Conservation (phyloP, 352 stramenopile genomes). For the Pythium brachiatum region DNA sequence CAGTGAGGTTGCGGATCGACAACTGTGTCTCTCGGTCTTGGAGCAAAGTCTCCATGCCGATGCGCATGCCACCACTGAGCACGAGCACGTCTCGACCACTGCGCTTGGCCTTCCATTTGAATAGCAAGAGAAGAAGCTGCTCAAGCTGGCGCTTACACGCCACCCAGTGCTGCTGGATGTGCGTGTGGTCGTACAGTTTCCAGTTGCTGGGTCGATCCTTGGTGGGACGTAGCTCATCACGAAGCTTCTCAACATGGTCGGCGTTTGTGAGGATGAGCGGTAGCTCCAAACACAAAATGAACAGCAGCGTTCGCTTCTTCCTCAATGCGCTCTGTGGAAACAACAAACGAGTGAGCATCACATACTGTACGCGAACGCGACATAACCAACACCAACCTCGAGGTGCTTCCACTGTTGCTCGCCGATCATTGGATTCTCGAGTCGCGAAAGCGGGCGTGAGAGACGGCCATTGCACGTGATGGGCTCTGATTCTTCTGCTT, state of each 20-base stretch:
- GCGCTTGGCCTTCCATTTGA: constrained; percentile 74
- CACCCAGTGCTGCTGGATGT: constrained; percentile 63
- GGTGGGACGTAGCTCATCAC: constrained; percentile 29
- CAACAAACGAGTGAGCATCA: not conserved
- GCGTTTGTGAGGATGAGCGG: constrained; percentile 60
- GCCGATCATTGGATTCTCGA: constrained; percentile 59
- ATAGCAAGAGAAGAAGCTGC: constrained; percentile 64
- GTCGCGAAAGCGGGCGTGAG: constrained; percentile 34
- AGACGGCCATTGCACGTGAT: constrained; percentile 74
- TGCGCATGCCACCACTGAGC: constrained; percentile 61
- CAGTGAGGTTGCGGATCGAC: constrained; percentile 54
- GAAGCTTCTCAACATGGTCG: constrained; percentile 40
- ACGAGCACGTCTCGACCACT: constrained; percentile 64
- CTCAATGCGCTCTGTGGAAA: constrained; percentile 41
- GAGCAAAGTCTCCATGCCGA: constrained; percentile 64
- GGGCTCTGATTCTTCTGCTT: constrained; percentile 24
- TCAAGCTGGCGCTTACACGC: constrained; percentile 64
- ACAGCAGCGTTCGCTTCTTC: constrained; percentile 58
- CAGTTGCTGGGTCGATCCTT: constrained; percentile 11
- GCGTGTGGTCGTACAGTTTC: constrained; percentile 57
- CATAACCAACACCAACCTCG: constrained; percentile 32
- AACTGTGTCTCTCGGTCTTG: constrained; percentile 45
- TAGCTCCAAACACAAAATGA: constrained; percentile 68
- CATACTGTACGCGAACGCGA: not conserved
- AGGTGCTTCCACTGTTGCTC: constrained; percentile 69